A percentile compares a stretch with the other conserved stretches of the same genome.
phyloP scores from a whole-genome alignment of 345 rosid genomes.

The Eucalyptus erythrocorys region DNA sequence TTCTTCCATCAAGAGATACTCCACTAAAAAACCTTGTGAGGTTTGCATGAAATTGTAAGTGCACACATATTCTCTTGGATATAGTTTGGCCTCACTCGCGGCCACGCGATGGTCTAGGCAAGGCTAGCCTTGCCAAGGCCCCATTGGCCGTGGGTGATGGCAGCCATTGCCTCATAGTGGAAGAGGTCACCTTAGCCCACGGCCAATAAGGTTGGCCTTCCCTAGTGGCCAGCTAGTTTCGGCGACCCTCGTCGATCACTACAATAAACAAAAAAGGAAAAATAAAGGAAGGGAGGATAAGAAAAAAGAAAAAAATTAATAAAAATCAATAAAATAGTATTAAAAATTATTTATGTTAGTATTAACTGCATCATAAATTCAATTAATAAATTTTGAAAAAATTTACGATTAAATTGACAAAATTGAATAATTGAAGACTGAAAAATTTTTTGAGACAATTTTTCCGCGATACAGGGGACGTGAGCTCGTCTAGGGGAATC shows the following conservation, averaged over 20 bases:
- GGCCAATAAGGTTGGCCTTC: too few species aligned
- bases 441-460: too few species aligned
- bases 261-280: fast-evolving
- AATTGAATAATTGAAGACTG: too few species aligned
- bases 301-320: too few species aligned
- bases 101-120: too few species aligned
- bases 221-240: neutral
- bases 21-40: neutral
- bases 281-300: fast-evolving
- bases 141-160: fast-evolving
- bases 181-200: too few species aligned
- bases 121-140: too few species aligned
- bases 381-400: too few species aligned
- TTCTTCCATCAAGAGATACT: too few species aligned
- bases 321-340: too few species aligned
- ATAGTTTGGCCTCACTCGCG: fast-evolving
- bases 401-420: fast-evolving
- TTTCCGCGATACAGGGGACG: neutral
- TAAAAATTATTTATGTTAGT: too few species aligned
- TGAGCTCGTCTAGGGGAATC: neutral
- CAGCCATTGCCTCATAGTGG: fast-evolving
- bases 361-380: fast-evolving
- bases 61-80: neutral
- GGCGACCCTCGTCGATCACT: fast-evolving
- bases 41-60: too few species aligned